Base-by-base conservation (phyloP, 768 basidiomycete genomes). In the Lenzites betulinus region DNA sequence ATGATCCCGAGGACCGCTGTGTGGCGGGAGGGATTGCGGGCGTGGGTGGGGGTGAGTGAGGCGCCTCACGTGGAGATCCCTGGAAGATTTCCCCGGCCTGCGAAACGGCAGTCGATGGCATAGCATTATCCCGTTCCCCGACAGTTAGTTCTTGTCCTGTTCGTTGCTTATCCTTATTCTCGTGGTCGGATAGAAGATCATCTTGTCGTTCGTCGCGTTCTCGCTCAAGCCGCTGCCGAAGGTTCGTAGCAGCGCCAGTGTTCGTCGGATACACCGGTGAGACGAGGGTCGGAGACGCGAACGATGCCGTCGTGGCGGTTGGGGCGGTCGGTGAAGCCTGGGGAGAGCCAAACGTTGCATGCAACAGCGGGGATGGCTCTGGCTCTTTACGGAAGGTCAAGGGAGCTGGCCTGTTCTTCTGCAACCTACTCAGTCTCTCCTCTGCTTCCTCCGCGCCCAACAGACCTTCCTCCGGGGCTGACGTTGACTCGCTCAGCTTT, bases 331-430 rank as follows among this genome's bases (percentile, higher is more conserved):
- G 67, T 0, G 71, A 71, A 18, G 75, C 71, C 62, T 69, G 63
- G 3, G 77, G 78, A 16, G 79, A 78, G 43, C 75, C 71, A 65
- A 81, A 81, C 9, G 71, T 71, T 33, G 78, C 73, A 66, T 79
- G 78, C 42, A 79, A 65, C 8, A 79, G 56, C 18, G 79, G 78
- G 8, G 78, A 77, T 0, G 73, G 46, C 11, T 54, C 52, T 23
- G 62, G 62, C 43, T 63, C 62, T 22, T 53, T 53, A 48, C 38
- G 20, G 51, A 60, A 36, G 0, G 64, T 65, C 16, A 78, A 70
- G 1, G 76, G 75, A 0, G 75, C 67, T 1, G 77, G 79, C 2
- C 58, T 54, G 23, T 64, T 60, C 52, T 60, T 60, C 47, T 60
- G 55, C 39, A 57, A 26, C 59, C 52, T 51, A 48, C 55, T 64